Evolutionary conservation across 768 basidiomycete species (phyloP), one percentile per base, ranked within the genome.

Genomic region (Scleroderma citrinum): DNA sequence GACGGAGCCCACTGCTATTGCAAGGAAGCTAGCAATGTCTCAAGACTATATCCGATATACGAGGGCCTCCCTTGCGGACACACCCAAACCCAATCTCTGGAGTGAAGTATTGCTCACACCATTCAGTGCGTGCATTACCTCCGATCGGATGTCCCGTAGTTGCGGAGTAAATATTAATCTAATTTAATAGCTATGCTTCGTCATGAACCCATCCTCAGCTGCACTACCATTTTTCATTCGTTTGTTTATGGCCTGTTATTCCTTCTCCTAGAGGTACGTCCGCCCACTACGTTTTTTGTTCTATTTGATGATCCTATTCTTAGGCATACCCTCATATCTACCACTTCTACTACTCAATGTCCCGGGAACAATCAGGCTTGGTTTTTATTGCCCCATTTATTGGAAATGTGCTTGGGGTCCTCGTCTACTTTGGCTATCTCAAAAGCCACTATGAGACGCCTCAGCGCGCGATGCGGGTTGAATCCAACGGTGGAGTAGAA

Each of bases 201-300:
- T n/a, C 13, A 35, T n/a, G 34, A 35, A 13, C 34, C 34, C n/a
- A 35, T 35, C n/a, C 6, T 35, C 12, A 35, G 12, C 5, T 35
- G 34, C 13, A 35, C 34, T 12, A 35, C 38, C 19, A 35, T 62
- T 5, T 63, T 60, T 45, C 62, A 63, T 23, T 57, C 62, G 4
- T 63, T 63, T 30, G 49, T 63, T 21, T 59, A 53, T 34, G 62
- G 62, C 4, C 59, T 63, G 23, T 52, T 63, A 35, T 63, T 63
- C 23, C 53, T 63, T 5, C 62, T 63, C 44, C 62, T 63, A 6
- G 61, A 63, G 53, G 62, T 56, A 6, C 16, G 38, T 39, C 11
- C 20, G 19, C 19, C 19, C 14, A n/a, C 29, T 8, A 20, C 21
- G 8, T 26, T 35, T 34, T 12, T 38, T 11, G 20, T 47, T 16